Percentiles rank a stretch among this genome's conserved stretches.
These are phyloP conservation scores for Cordyceps sp. DNA, from an alignment of 2,329 filamentous ascomycete genomes.

Conservation along the genomic window DNA sequence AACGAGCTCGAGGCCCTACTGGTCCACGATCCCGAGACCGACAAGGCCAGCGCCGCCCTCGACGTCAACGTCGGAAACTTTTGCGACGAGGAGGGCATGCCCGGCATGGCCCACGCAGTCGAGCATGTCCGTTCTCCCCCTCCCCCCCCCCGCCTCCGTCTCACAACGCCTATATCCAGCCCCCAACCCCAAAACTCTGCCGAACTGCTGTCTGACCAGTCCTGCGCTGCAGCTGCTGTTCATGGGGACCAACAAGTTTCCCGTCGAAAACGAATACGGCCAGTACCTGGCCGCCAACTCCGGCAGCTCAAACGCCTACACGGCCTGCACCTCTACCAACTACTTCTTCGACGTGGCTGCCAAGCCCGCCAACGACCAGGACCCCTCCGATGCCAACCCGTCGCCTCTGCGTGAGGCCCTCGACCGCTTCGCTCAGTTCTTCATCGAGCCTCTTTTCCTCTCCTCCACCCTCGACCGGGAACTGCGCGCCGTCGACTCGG, in stretches of 20 bases:
- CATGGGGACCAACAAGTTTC: constrained; percentile 98
- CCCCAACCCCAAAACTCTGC: no score
- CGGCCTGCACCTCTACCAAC: constrained; percentile 83
- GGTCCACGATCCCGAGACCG: constrained; percentile 85
- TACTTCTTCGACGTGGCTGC: constrained; percentile 95
- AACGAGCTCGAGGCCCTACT: constrained; percentile 85
- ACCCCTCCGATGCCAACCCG: constrained; percentile 36
- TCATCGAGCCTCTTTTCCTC: constrained; percentile 74
- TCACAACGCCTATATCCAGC: no score
- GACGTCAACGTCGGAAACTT: constrained; percentile 96
- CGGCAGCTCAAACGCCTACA: constrained; percentile 89
- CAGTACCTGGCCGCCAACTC: constrained; percentile 83
- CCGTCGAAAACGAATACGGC: constrained; percentile 87
- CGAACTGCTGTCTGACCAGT: constrained; percentile 3
- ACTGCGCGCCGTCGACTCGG: constrained; percentile 76
- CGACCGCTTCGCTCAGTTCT: constrained; percentile 89
- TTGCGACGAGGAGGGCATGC: constrained; percentile 79
- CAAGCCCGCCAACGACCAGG: constrained; percentile 46
- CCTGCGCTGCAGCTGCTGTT: constrained; percentile 51
- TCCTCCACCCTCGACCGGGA: constrained; percentile 75
- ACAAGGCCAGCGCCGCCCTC: constrained; percentile 90
- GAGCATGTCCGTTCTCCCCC: constrained; percentile 50
- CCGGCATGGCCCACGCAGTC: constrained; percentile 87
- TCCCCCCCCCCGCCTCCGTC: neutral
- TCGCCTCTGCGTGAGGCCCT: constrained; percentile 61